phyloP scores from a whole-genome alignment of 306 rosid genomes.

The Cucumis cinereus region DNA sequence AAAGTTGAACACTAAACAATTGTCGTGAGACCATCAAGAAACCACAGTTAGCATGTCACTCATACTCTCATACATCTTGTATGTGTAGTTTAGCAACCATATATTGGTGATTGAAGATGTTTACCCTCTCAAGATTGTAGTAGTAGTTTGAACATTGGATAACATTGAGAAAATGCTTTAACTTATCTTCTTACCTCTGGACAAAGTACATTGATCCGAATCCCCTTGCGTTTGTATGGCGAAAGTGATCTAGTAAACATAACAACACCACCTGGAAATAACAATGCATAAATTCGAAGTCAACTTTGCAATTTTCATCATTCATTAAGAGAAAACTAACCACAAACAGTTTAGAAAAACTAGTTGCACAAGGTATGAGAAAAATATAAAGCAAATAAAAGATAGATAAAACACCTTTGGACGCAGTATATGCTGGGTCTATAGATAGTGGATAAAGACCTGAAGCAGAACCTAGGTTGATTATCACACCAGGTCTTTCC shows the following conservation, averaged over 20 bases:
- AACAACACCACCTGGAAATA: conserved; percentile 66
- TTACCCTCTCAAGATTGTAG: neutral
- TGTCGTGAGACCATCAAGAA: conserved; percentile 2
- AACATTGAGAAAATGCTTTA: neutral
- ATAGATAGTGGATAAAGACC: conserved; percentile 72
- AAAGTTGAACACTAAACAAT: neutral
- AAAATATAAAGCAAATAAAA: neutral
- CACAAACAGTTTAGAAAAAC: neutral
- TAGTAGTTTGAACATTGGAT: neutral
- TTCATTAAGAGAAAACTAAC: neutral
- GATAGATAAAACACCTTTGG: conserved; percentile 59
- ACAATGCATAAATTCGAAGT: neutral
- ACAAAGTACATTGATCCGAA: conserved; percentile 86
- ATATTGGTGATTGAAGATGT: neutral
- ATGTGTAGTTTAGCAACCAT: neutral
- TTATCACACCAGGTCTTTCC: conserved; percentile 63
- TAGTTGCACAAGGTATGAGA: neutral
- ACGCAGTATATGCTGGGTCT: conserved; percentile 63
- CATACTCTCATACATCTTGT: neutral
- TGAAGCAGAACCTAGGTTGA: conserved; percentile 83
- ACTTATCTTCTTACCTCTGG: conserved; percentile 61
- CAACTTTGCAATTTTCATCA: neutral
- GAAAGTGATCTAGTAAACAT: conserved; percentile 76
- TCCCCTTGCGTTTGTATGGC: conserved; percentile 52
- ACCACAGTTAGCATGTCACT: neutral